Conservation (phyloP, 805 yeast species). For the Sugiyamaella qingdaonensis region DNA sequence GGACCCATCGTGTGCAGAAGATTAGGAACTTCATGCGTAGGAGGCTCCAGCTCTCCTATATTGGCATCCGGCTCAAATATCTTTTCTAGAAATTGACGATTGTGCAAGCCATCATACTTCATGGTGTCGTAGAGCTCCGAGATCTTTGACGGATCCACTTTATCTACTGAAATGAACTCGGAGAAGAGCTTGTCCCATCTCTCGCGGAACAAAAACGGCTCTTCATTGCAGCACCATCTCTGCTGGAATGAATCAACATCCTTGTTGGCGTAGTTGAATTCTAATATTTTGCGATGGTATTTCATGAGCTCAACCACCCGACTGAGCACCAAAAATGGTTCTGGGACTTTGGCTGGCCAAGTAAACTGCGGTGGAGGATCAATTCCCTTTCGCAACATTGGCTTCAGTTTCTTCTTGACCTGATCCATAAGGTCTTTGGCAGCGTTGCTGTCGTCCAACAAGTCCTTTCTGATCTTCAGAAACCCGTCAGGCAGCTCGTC, state of each 20-base stretch:
- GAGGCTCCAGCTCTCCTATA: conserved; percentile 32
- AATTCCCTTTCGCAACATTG: conserved; percentile 88
- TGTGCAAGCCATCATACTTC: conserved; percentile 97
- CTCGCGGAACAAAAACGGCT: conserved; percentile 82
- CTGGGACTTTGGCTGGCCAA: conserved; percentile 98
- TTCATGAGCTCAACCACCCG: conserved; percentile 94
- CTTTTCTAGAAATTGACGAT: conserved; percentile 78
- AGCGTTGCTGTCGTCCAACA: conserved; percentile 94
- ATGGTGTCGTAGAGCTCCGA: conserved; percentile 96
- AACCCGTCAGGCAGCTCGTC: conserved; percentile 73
- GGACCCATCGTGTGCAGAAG: conserved; percentile 13
- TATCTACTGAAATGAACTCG: conserved; percentile 88
- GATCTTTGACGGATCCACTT: conserved; percentile 95
- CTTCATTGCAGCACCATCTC: conserved; percentile 97
- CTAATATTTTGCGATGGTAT: conserved; percentile 81
- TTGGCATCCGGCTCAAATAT: conserved; percentile 62
- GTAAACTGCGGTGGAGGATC: conserved; percentile 97
- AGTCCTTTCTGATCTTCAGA: conserved; percentile 78
- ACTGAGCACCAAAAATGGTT: conserved; percentile 90
- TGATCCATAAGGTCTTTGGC: conserved; percentile 97
- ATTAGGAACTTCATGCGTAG: conserved; percentile 22
- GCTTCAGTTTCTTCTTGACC: conserved; percentile 93
- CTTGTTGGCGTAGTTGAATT: conserved; percentile 64
- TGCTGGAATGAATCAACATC: conserved; percentile 66
- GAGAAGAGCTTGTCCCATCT: conserved; percentile 96